Conservation (phyloP, 495 filamentous ascomycete species). For the Neurospora intermedia region DNA sequence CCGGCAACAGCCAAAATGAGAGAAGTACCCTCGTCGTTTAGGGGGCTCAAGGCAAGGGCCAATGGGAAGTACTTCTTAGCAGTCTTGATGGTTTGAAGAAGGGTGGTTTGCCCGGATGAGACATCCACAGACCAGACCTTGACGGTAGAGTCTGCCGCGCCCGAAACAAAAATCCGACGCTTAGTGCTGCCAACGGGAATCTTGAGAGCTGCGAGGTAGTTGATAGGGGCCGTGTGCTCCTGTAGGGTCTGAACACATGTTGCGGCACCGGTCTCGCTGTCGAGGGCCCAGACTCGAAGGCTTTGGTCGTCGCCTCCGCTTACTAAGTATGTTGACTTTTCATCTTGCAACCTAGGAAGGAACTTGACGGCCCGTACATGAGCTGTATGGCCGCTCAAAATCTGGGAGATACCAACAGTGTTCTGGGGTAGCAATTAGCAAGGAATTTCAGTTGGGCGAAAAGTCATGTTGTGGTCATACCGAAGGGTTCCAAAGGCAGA, state of each 20-base stretch:
- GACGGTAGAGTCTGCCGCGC: constrained; percentile 72
- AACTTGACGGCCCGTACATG: constrained; percentile 80
- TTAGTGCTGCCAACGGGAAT: constrained; percentile 15
- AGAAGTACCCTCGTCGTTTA: constrained; percentile 38
- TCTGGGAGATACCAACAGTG: constrained; percentile 50
- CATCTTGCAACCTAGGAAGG: constrained; percentile 41
- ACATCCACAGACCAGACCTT: constrained; percentile 59
- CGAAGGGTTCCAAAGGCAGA: constrained; percentile 78
- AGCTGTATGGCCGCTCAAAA: constrained; percentile 74
- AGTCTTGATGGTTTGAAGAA: constrained; percentile 63
- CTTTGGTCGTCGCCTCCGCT: constrained; percentile 77
- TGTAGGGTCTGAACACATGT: constrained; percentile 38
- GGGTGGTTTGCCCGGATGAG: constrained; percentile 24
- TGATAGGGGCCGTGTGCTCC: constrained; percentile 66
- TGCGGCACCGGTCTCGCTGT: constrained; percentile 14
- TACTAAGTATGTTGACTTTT: constrained; percentile 45
- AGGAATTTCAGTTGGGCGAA: neutral
- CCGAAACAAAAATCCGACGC: constrained; percentile 48
- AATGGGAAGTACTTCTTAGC: constrained; percentile 73
- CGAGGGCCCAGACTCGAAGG: constrained; percentile 59
- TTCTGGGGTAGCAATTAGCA: constrained; percentile 23
- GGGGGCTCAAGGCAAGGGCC: constrained; percentile 50
- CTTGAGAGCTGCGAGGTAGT: constrained; percentile 55
- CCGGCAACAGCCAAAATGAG: constrained; percentile 71
- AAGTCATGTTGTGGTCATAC: constrained; percentile 38